Base-by-base conservation (phyloP, 2,329 filamentous ascomycete genomes). In the Sporothrix curviconia region DNA sequence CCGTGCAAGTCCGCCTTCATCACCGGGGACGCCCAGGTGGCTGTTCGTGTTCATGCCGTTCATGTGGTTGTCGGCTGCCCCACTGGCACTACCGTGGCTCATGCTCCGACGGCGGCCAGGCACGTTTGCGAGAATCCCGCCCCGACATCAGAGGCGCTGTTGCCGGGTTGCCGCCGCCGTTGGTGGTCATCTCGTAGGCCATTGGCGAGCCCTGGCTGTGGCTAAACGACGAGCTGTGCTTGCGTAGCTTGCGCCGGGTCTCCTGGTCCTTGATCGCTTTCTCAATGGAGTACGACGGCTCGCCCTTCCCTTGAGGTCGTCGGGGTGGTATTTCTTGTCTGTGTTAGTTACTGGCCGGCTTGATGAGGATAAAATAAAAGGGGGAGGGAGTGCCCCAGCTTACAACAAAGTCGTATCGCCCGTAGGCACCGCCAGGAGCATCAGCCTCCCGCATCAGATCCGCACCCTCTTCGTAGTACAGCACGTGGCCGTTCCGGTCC, bases 261-360 rank as follows among this genome's bases (percentile, higher is more conserved):
- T 82, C 78, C 67, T 82, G 78, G 25, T 81, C 78, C 68, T 87
- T 88, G 22, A 85, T 72, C 1, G 82, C 80, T 61, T 81, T 81
- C 65, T 92, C 89, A 34, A 87, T 78, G 7, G 83, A 82, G 72
- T 81, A 94, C 2, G 81, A 83, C 2, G 89, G 87, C 67, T 92
- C 88, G 44, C 87, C 87, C 71, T 94, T 90, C 89, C 90, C 70
- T 92, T 92, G 61, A 89, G 78, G 66, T 95, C 90, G 44, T 87
- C 82, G 6, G 86, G 85, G 57, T 83, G 81, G 69, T 95, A 94
- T 64, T 81, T 68, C 82, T 85, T 59, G 2, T 28, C 1, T 17
- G 15, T 14, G 52, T 54, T 40, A 32, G 30, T 17, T 1, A 39
- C n/a, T n/a, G n/a, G n/a, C n/a, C n/a, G n/a, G n/a, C n/a, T n/a